Conservation (phyloP, 257 asterid genomes). For the Scutellaria barbata region DNA sequence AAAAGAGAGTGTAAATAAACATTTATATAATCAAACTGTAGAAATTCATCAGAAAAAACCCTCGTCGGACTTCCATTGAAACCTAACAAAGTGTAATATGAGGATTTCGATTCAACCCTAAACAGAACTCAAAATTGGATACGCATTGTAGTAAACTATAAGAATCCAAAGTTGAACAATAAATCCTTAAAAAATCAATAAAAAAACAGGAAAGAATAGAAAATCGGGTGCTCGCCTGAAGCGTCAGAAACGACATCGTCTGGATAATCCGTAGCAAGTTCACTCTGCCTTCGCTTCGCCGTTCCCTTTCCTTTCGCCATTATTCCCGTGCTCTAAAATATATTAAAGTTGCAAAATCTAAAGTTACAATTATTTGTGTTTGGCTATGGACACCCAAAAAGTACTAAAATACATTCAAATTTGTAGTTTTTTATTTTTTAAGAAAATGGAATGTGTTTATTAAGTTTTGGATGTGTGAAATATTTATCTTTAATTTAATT, state of each 20-base stretch:
- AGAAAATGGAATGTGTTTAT: too few species aligned
- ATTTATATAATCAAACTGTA: too few species aligned
- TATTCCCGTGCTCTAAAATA: background rate
- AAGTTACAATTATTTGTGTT: too few species aligned
- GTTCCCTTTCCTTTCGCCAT: background rate
- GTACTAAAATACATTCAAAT: too few species aligned
- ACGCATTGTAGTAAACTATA: background rate
- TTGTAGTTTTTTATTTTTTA: too few species aligned
- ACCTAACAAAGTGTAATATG: background rate
- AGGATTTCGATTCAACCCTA: background rate
- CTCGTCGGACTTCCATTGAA: background rate
- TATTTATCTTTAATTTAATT: too few species aligned
- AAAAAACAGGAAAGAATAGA: background rate
- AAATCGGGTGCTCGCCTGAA: slow-evolving; percentile 31
- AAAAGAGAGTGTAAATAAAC: too few species aligned
- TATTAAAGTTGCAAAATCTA: too few species aligned
- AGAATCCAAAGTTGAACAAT: background rate
- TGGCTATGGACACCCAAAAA: too few species aligned
- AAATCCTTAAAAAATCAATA: background rate
- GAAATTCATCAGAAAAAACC: slow-evolving; percentile 19
- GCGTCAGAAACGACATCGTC: background rate
- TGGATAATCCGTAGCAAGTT: slow-evolving; percentile 6
- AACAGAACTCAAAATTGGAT: background rate
- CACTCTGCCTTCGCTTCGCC: slow-evolving; percentile 30
- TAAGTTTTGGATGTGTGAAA: too few species aligned